Percentiles rank a stretch among this genome's conserved stretches.
These are phyloP conservation scores for Mucor lusitanicus DNA, from an alignment of 371 early-diverging fungal species.

Conservation along the genomic window DNA sequence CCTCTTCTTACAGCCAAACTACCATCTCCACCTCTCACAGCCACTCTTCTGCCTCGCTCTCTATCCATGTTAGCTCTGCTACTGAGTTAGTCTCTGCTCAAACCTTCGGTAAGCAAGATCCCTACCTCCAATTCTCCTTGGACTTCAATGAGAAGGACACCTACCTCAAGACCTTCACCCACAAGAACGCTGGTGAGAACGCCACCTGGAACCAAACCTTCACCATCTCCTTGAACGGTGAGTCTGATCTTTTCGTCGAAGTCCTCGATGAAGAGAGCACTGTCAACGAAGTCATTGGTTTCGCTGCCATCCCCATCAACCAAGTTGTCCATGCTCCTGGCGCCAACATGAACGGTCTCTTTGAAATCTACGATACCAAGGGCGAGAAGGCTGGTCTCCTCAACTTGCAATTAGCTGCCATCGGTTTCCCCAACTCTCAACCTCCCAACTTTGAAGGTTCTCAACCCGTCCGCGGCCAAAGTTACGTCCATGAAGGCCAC, in stretches of 20 bases:
- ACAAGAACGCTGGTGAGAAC: conserved; percentile 56
- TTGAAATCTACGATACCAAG: conserved; percentile 48
- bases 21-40: background rate
- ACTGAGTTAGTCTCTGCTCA: conserved; percentile 43
- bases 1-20: conserved; percentile 3
- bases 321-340: conserved; percentile 55
- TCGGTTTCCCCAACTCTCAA: conserved; percentile 52
- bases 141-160: conserved; percentile 44
- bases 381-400: conserved; percentile 53
- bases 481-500: conserved; percentile 52
- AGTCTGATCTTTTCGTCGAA: conserved; percentile 57
- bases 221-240: conserved; percentile 44
- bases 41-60: conserved; percentile 28
- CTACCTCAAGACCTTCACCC: conserved; percentile 57
- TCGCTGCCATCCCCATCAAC: conserved; percentile 62
- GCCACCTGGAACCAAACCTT: conserved; percentile 64
- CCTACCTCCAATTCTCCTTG: conserved; percentile 56
- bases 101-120: conserved; percentile 61
- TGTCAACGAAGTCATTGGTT: conserved; percentile 56
- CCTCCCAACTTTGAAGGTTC: conserved; percentile 14
- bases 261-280: conserved; percentile 56
- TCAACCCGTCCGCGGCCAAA: conserved; percentile 47
- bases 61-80: conserved; percentile 47
- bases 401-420: conserved; percentile 49
- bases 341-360: conserved; percentile 49